These are phyloP conservation scores for Podosphaera leucotricha DNA, from an alignment of 2,329 filamentous ascomycete genomes.

Conservation along the genomic window DNA sequence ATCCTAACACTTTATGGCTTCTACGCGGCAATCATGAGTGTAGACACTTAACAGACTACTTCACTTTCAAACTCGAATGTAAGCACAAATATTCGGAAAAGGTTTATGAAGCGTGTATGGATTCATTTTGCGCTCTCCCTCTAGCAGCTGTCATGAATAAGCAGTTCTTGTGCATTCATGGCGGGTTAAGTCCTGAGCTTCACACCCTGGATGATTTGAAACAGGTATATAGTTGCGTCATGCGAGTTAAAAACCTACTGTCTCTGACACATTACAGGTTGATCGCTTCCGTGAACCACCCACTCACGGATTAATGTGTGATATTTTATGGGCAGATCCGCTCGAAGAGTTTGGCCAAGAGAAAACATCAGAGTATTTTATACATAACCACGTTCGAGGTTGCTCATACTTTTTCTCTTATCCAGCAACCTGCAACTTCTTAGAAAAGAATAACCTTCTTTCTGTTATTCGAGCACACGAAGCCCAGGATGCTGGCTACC, in stretches of 20 bases:
- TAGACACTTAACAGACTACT: constrained; percentile 96
- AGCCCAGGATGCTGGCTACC: constrained; percentile 91
- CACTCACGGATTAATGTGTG: constrained; percentile 95
- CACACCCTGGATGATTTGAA: constrained; percentile 90
- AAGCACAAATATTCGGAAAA: constrained; percentile 98
- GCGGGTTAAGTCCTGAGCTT: constrained; percentile 82
- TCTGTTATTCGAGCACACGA: constrained; percentile 96
- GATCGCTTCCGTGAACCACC: constrained; percentile 95
- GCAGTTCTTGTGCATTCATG: constrained; percentile 96
- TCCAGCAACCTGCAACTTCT: constrained; percentile 82
- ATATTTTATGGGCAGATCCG: constrained; percentile 96
- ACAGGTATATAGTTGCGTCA: constrained; percentile 30
- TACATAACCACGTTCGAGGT: constrained; percentile 94
- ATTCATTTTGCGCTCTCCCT: constrained; percentile 85
- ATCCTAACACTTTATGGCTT: constrained; percentile 90
- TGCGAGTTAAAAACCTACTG: not conserved
- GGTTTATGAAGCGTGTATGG: constrained; percentile 94
- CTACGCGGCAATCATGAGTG: constrained; percentile 97
- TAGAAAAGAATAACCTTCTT: constrained; percentile 96
- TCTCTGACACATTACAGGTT: constrained; percentile 32
- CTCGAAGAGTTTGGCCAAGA: constrained; percentile 97
- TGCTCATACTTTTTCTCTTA: constrained; percentile 99
- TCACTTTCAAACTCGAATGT: constrained; percentile 98
- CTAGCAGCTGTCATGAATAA: constrained; percentile 99
- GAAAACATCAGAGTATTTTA: constrained; percentile 91